Evolutionary conservation across 129 eudicot genomes (phyloP).

Genomic region (Arctium lappa): DNA sequence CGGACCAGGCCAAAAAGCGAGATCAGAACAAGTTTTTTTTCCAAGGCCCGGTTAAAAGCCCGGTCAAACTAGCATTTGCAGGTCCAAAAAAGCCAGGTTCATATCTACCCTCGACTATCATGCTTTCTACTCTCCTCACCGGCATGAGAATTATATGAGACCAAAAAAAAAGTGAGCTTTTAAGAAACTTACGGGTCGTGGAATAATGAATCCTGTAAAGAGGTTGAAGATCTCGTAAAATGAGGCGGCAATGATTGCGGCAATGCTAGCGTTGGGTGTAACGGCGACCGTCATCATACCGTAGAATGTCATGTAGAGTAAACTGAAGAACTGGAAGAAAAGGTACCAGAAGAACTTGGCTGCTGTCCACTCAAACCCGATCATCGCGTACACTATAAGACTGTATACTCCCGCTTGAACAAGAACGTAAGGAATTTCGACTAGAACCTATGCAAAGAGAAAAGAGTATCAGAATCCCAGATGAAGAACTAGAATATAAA

Average conservation of each 20-base stretch:
- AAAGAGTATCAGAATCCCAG: not conserved
- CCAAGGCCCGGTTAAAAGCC: not conserved
- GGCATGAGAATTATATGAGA: not conserved
- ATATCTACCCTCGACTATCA: no score
- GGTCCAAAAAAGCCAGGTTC: no score
- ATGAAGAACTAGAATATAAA: not conserved
- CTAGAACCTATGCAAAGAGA: slow-evolving; percentile 32
- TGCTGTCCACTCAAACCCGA: slow-evolving; percentile 47
- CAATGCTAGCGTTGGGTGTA: slow-evolving; percentile 47
- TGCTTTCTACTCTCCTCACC: no score
- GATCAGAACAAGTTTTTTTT: not conserved
- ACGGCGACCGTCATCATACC: slow-evolving; percentile 55
- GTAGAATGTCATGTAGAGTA: slow-evolving; percentile 44
- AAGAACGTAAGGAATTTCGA: slow-evolving; percentile 41
- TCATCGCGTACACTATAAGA: slow-evolving; percentile 48
- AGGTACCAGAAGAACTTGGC: slow-evolving; percentile 40
- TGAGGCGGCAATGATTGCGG: slow-evolving; percentile 39
- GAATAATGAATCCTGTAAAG: slow-evolving; percentile 43
- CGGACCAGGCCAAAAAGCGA: not conserved
- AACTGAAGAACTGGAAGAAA: slow-evolving; percentile 36
- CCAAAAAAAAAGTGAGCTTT: not conserved
- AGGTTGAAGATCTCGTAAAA: slow-evolving; percentile 38
- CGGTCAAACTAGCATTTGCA: not conserved
- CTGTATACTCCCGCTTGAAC: slow-evolving; percentile 31
- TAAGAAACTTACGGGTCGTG: slow-evolving; percentile 40